A percentile compares a stretch with the other conserved stretches of the same genome.
Evolutionary conservation across 768 basidiomycete genomes (phyloP).

Genomic region (Lentinula raphanica): DNA sequence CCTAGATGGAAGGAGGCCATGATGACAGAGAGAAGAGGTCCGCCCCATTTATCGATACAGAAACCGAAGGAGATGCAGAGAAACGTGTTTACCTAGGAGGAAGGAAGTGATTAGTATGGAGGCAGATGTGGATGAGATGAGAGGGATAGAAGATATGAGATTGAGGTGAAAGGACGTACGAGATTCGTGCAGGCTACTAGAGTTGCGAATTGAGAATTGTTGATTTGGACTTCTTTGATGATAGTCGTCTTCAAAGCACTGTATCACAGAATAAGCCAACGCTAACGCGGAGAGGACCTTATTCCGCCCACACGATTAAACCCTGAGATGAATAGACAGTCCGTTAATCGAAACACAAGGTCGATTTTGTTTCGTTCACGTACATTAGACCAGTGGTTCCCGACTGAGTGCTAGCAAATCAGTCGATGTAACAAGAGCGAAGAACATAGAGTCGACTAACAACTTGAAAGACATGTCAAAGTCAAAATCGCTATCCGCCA

Average conservation of each 20-base stretch:
- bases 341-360: too few relatives aligned
- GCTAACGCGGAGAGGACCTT: neutral
- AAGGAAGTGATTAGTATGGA: neutral
- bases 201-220: conserved; percentile 40
- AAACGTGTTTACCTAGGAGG: conserved; percentile 33
- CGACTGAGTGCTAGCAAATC: too few relatives aligned
- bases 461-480: conserved; percentile 35
- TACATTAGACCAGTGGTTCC: conserved; percentile 40
- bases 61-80: conserved; percentile 36
- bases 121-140: too few relatives aligned
- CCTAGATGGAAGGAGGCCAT: conserved; percentile 32
- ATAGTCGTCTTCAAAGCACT: conserved; percentile 38
- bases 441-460: too few relatives aligned
- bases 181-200: conserved; percentile 34
- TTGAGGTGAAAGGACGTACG: conserved; percentile 15
- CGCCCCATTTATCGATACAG: conserved; percentile 37
- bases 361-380: conserved; percentile 5
- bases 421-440: too few relatives aligned
- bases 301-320: conserved; percentile 27
- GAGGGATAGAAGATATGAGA: neutral
- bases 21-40: conserved; percentile 30
- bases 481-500: conserved; percentile 32
- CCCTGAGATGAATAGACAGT: conserved; percentile 23
- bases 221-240: conserved; percentile 35
- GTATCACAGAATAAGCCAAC: neutral